Evolutionary conservation across 768 basidiomycete species (phyloP), one percentile per base, ranked within the genome.

Genomic region (Boletales sp.): DNA sequence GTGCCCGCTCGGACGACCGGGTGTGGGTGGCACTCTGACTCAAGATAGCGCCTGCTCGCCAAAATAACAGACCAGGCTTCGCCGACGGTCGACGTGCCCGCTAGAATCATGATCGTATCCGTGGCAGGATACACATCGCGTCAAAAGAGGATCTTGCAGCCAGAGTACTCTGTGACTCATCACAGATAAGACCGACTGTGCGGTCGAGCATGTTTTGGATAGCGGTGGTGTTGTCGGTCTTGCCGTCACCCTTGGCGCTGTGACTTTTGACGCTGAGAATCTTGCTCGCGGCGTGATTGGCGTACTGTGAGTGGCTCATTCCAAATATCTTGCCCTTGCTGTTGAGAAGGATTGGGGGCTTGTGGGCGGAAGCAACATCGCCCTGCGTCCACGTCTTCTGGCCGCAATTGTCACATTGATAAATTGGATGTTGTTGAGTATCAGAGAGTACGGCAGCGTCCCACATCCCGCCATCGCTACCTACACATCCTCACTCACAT

Each of bases 221-320:
- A 13, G 82, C 85, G 35, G 71, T 74, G 0, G 87, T 88, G 57
- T 90, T 87, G 64, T 90, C 88, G 2, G 86, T 84, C 9, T 57
- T 61, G 11, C 87, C 87, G 55, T 90, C 86, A 30, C 87, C 87
- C 50, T 70, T 75, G 2, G 86, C 87, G 4, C 86, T 86, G 40
- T 80, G 63, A 54, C 76, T 76, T 53, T 77, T 82, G 37, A 84
- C 85, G 54, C 83, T 86, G 50, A 87, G 74, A 61, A 89, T 79
- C 57, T 88, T 79, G 54, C 66, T 71, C 25, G 76, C 72, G 25
- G 79, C 74, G 57, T 82, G 83, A 40, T 60, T 62, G 33, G 68
- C 78, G 55, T 88, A 88, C 62, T 86, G 84, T 3, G 86, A 86
- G 49, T 80, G 84, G 2, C 68, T 67, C 53, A 72, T 78, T n/a